phyloP scores from a whole-genome alignment of 805 yeast species.

The Monosporozyma aerobia region DNA sequence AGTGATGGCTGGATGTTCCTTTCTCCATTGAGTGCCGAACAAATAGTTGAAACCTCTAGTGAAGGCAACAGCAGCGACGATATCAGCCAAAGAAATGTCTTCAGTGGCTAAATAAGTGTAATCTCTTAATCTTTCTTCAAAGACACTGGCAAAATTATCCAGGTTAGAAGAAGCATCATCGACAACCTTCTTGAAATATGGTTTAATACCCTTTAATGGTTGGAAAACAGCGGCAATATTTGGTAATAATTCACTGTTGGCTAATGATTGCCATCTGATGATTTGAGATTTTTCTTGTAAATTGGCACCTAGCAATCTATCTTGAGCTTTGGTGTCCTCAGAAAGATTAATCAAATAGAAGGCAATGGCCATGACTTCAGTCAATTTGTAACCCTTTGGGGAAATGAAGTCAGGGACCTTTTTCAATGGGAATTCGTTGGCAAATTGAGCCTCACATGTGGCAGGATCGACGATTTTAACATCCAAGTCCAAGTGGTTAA shows the following conservation, averaged over 20 bases:
- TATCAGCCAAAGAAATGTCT: slow-evolving; percentile 56
- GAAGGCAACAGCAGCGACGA: slow-evolving; percentile 41
- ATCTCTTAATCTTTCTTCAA: slow-evolving; percentile 49
- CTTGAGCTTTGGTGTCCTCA: slow-evolving; percentile 29
- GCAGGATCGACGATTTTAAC: slow-evolving; percentile 36
- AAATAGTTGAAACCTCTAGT: slow-evolving; percentile 48
- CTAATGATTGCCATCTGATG: slow-evolving; percentile 69
- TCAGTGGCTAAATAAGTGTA: slow-evolving; percentile 68
- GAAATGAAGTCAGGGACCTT: slow-evolving; percentile 64
- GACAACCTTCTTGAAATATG: slow-evolving; percentile 68
- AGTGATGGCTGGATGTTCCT: slow-evolving; percentile 48
- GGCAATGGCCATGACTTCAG: slow-evolving; percentile 58
- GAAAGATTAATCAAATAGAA: slow-evolving; percentile 37
- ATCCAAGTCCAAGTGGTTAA: slow-evolving; percentile 53
- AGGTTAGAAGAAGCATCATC: slow-evolving; percentile 37
- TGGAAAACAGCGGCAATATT: slow-evolving; percentile 41
- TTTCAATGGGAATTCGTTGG: slow-evolving; percentile 50
- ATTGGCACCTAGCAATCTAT: slow-evolving; percentile 46
- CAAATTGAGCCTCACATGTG: slow-evolving; percentile 32
- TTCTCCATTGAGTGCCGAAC: slow-evolving; percentile 60
- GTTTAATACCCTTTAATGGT: slow-evolving; percentile 54
- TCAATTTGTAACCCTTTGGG: slow-evolving; percentile 61
- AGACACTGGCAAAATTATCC: slow-evolving; percentile 33
- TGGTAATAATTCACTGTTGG: slow-evolving; percentile 57
- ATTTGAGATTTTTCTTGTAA: slow-evolving; percentile 32